Evolutionary conservation across 2,329 filamentous ascomycete genomes (phyloP).

Genomic region (Cladosporium sp.): DNA sequence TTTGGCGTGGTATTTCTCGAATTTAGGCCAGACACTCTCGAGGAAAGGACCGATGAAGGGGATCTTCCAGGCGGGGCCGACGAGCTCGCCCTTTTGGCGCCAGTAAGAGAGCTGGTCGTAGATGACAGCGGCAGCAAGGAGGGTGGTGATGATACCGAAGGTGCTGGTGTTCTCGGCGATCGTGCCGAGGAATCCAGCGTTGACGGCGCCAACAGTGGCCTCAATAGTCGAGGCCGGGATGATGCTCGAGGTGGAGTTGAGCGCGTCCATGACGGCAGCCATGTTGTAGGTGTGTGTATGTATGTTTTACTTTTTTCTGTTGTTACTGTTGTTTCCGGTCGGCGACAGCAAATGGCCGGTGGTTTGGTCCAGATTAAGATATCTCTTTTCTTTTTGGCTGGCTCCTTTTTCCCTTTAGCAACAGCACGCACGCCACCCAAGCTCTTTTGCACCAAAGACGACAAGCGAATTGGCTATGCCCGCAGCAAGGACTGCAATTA

Average conservation of each 20-base stretch:
- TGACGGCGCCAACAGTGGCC: constrained; percentile 54
- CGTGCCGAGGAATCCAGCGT: constrained; percentile 48
- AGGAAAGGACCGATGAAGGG: constrained; percentile 82
- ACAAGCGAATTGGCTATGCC: too few species aligned
- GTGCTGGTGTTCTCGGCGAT: constrained; percentile 55
- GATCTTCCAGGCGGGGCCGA: constrained; percentile 43
- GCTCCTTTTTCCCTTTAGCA: not conserved
- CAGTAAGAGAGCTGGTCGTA: constrained; percentile 71
- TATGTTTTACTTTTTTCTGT: not conserved
- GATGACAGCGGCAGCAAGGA: constrained; percentile 65
- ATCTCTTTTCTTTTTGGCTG: not conserved
- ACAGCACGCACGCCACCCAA: not conserved
- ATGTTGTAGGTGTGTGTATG: constrained; percentile 15
- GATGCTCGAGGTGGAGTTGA: constrained; percentile 29
- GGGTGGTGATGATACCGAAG: constrained; percentile 64
- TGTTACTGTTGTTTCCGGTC: not conserved
- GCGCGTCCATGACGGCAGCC: constrained; percentile 30
- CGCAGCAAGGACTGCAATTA: too few species aligned
- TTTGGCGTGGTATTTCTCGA: constrained; percentile 84
- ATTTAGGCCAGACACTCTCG: constrained; percentile 85
- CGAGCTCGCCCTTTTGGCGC: constrained; percentile 42
- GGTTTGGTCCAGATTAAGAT: not conserved
- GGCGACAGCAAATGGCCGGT: not conserved
- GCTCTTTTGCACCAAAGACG: not conserved
- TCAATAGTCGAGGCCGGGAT: constrained; percentile 41